Percentiles rank a stretch among this genome's conserved stretches.
These are phyloP conservation scores for Poronia punctata DNA, from an alignment of 495 filamentous ascomycete genomes.

Conservation along the genomic window DNA sequence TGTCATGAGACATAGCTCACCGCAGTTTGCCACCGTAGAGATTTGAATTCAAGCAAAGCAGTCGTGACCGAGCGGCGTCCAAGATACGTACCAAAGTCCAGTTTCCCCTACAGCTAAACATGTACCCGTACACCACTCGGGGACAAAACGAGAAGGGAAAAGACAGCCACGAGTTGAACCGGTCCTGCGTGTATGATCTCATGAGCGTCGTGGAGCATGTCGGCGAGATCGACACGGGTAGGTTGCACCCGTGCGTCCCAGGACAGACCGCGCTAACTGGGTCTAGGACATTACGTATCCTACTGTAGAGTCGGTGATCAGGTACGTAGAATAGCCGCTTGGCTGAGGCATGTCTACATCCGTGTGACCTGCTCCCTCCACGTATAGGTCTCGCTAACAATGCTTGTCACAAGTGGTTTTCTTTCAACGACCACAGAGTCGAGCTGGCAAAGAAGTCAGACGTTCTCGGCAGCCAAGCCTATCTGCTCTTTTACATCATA, in stretches of 20 bases:
- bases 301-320: slow-evolving; percentile 74
- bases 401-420: slow-evolving; percentile 91
- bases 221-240: slow-evolving; percentile 71
- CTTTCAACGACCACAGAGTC: slow-evolving; percentile 88
- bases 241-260: slow-evolving; percentile 1
- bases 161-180: slow-evolving; percentile 41
- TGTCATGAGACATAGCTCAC: background rate
- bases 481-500: slow-evolving; percentile 81
- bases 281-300: slow-evolving; percentile 68
- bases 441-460: slow-evolving; percentile 69
- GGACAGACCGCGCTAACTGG: slow-evolving; percentile 20
- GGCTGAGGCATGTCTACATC: background rate
- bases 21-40: slow-evolving; percentile 41
- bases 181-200: slow-evolving; percentile 68
- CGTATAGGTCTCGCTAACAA: too few species aligned
- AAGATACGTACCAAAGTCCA: slow-evolving; percentile 77
- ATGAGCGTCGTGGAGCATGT: slow-evolving; percentile 80
- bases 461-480: slow-evolving; percentile 75
- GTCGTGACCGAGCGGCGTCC: slow-evolving; percentile 52
- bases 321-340: slow-evolving; percentile 37
- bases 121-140: slow-evolving; percentile 76
- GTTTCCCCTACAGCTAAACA: slow-evolving; percentile 80
- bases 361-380: background rate
- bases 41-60: slow-evolving; percentile 64
- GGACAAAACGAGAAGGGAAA: slow-evolving; percentile 33